Evolutionary conservation across 345 rosid species (phyloP), one percentile per base, ranked within the genome.

Genomic region (Sisymbrium altissimum): DNA sequence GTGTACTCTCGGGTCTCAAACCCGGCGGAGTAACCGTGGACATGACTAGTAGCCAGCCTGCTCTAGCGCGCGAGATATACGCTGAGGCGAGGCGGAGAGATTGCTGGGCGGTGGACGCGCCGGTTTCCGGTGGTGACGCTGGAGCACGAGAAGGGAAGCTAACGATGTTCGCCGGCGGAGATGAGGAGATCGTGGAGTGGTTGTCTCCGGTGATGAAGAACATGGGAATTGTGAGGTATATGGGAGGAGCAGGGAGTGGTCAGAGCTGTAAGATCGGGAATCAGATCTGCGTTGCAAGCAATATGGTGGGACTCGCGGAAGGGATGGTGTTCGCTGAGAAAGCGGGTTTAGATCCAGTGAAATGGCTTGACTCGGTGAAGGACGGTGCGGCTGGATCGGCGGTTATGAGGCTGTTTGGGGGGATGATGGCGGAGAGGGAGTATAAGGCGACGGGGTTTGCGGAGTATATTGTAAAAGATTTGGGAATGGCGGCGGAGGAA

Each of bases 391-490:
- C 90, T 2, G 86, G 90, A 33, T 84, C 93, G 0, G 85, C 72
- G 81, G 91, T 76, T 66, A 91, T 93, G 94, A 81, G 86, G 71
- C 14, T 91, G 44, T 89, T 81, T 14, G 96, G 98, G 64, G 84
- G 59, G 64, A 87, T 92, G 80, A 83, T 88, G 91, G 82, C 78
- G 0, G 79, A 61, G 44, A 83, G 87, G 67, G 94, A 91, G 53
- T 86, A 85, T 39, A 81, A 71, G 78, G 86, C 92, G 0, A 94
- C 96, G 0, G 98, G 85, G 40, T 86, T 83, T 30, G 89, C 89
- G 0, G 92, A 91, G 81, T 93, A 91, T 40, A 83, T 89, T 78
- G 92, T 91, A 71, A 93, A 93, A 83, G 98, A 93, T 73, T 75
- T 89, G 83, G 97, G 94, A 7, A 85, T 91, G 89, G 92, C 93